Evolutionary conservation across 148 eudicot genomes (phyloP).

Genomic region (Mesembryanthemum crystallinum): DNA sequence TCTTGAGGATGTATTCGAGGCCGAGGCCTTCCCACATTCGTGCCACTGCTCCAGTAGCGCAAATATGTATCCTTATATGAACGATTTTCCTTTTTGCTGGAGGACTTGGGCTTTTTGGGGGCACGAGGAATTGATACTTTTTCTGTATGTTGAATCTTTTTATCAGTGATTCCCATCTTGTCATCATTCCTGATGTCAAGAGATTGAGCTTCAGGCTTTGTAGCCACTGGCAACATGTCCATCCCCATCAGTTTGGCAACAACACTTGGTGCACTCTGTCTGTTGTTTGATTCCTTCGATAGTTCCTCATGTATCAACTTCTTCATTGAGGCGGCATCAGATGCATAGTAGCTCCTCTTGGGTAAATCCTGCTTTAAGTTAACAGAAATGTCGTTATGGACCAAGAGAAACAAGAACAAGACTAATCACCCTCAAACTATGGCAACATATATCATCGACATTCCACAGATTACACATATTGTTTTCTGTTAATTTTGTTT

Average conservation of each 20-base stretch:
- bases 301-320: conserved; percentile 68
- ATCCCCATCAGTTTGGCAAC: conserved; percentile 98
- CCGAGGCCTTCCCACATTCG: conserved; percentile 43
- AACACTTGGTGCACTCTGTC: conserved; percentile 63
- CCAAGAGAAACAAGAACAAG: neutral
- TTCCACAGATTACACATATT: neutral
- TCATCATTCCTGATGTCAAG: conserved; percentile 37
- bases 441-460: neutral
- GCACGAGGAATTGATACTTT: conserved; percentile 34
- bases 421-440: neutral
- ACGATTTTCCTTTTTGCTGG: conserved; percentile 29
- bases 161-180: conserved; percentile 17
- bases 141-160: conserved; percentile 34
- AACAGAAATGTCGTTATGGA: neutral
- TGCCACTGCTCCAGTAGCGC: conserved; percentile 39
- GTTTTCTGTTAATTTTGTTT: too few relatives aligned
- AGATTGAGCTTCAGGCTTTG: conserved; percentile 30
- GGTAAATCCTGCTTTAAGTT: conserved; percentile 40
- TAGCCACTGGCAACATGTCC: conserved; percentile 60
- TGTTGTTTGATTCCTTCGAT: conserved; percentile 45
- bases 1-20: conserved; percentile 98
- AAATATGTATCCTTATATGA: conserved; percentile 37
- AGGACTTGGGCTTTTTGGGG: conserved; percentile 40
- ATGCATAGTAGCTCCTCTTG: conserved; percentile 36
- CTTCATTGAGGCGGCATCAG: conserved; percentile 73